Conservation (phyloP, 176 grass and related monocot species). For the Ananas comosus region DNA sequence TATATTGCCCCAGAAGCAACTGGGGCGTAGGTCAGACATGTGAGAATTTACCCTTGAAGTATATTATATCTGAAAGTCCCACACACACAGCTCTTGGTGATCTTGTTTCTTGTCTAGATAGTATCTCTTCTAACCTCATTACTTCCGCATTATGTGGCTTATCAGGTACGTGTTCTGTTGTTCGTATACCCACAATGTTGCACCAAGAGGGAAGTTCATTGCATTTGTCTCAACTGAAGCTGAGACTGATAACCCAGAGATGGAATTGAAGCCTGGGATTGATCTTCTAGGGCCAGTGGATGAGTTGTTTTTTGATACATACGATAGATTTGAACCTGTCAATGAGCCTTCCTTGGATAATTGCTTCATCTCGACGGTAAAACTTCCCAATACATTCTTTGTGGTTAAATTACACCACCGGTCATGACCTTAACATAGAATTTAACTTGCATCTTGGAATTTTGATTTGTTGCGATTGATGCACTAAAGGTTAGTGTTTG, state of each 20-base stretch:
- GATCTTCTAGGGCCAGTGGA: constrained; percentile 77
- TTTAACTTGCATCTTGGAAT: background rate
- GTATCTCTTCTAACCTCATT: constrained; percentile 15
- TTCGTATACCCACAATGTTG: constrained; percentile 88
- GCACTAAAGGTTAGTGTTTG: no score
- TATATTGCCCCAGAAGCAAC: constrained; percentile 92
- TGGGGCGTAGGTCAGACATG: constrained; percentile 90
- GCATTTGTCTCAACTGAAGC: constrained; percentile 84
- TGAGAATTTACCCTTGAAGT: constrained; percentile 28
- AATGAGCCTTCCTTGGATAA: constrained; percentile 75
- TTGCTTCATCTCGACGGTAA: constrained; percentile 87
- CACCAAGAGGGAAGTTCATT: constrained; percentile 87
- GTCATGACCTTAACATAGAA: constrained; percentile 10
- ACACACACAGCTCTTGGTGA: constrained; percentile 8
- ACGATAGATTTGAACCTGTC: constrained; percentile 83
- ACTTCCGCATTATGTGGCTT: constrained; percentile 21
- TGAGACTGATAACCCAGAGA: constrained; percentile 55
- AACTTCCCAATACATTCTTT: background rate
- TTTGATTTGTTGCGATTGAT: no score
- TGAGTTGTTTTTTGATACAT: constrained; percentile 83
- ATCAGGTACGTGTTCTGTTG: constrained; percentile 93
- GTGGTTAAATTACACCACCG: background rate
- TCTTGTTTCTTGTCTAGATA: constrained; percentile 2
- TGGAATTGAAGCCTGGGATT: constrained; percentile 68
- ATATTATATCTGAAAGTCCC: constrained; percentile 2